Conservation (phyloP, 2,329 filamentous ascomycete species). For the Alternaria gansuensis region DNA sequence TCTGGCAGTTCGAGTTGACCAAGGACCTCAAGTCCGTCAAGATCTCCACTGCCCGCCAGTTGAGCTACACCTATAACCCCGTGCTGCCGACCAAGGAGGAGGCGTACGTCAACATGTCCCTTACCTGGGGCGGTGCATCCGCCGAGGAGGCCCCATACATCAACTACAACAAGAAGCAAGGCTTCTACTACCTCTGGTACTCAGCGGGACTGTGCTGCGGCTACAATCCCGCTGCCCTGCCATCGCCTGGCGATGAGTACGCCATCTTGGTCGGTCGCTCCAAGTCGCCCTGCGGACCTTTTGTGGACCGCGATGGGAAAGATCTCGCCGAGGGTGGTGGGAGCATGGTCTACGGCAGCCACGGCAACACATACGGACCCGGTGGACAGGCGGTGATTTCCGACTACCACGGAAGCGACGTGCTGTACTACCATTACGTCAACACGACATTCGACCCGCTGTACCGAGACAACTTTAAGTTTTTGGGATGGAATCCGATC, state of each 20-base stretch:
- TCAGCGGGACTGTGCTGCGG: slow-evolving; percentile 2
- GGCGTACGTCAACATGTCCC: slow-evolving; percentile 27
- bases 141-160: slow-evolving; percentile 4
- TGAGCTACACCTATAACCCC: slow-evolving; percentile 16
- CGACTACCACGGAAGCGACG: slow-evolving; percentile 17
- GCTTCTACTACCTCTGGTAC: slow-evolving; percentile 8
- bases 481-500: slow-evolving; percentile 5
- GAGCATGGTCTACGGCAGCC: slow-evolving; percentile 65
- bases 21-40: slow-evolving; percentile 11
- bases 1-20: slow-evolving; percentile 12
- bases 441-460: slow-evolving; percentile 5
- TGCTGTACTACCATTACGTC: slow-evolving; percentile 34
- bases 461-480: slow-evolving; percentile 6
- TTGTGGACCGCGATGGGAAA: slow-evolving; percentile 45
- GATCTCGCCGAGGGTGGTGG: slow-evolving; percentile 64
- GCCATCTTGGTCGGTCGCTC: slow-evolving; percentile 69
- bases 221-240: slow-evolving; percentile 3
- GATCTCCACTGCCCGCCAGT: slow-evolving; percentile 8
- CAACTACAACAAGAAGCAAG: slow-evolving; percentile 53
- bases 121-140: slow-evolving; percentile 2
- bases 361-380: slow-evolving; percentile 50
- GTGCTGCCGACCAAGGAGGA: slow-evolving; percentile 13
- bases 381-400: slow-evolving; percentile 31
- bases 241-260: slow-evolving; percentile 64
- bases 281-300: slow-evolving; percentile 59